A percentile compares a stretch with the other conserved stretches of the same genome.
Evolutionary conservation across 306 rosid species (phyloP).

Genomic region (Calophaca sinica): DNA sequence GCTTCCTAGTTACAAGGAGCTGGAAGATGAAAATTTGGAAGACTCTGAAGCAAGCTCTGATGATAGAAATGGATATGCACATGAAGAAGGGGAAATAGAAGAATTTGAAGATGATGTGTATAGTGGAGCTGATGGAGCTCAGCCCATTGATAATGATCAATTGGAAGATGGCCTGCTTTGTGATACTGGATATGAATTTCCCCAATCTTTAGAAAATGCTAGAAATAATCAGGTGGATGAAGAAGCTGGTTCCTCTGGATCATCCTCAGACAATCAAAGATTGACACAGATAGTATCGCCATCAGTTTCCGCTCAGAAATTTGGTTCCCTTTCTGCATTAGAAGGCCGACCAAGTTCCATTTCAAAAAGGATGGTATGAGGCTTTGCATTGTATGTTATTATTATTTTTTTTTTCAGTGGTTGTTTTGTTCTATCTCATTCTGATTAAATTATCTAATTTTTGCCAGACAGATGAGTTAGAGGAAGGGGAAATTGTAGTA

Average conservation of each 20-base stretch:
- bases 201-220: constrained; percentile 63
- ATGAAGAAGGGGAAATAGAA: constrained; percentile 87
- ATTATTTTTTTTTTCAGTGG: constrained; percentile 14
- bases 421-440: constrained; percentile 44
- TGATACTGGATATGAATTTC: constrained; percentile 69
- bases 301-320: constrained; percentile 88
- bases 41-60: constrained; percentile 92
- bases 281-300: constrained; percentile 72
- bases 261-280: constrained; percentile 78
- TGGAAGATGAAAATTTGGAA: constrained; percentile 88
- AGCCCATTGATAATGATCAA: constrained; percentile 67
- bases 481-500: constrained; percentile 93
- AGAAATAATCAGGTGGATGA: constrained; percentile 65
- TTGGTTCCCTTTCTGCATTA: constrained; percentile 91
- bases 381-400: constrained; percentile 38
- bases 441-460: constrained; percentile 44
- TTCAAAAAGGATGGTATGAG: constrained; percentile 79
- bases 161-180: constrained; percentile 71
- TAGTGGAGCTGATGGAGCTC: constrained; percentile 75
- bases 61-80: constrained; percentile 84
- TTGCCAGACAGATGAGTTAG: constrained; percentile 88
- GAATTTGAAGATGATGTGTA: constrained; percentile 92
- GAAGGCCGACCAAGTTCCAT: constrained; percentile 87
- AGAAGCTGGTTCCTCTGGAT: constrained; percentile 83
- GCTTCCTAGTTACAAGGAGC: constrained; percentile 76